Evolutionary conservation across 768 basidiomycete genomes (phyloP).

Genomic region (Tulasnella sp.): DNA sequence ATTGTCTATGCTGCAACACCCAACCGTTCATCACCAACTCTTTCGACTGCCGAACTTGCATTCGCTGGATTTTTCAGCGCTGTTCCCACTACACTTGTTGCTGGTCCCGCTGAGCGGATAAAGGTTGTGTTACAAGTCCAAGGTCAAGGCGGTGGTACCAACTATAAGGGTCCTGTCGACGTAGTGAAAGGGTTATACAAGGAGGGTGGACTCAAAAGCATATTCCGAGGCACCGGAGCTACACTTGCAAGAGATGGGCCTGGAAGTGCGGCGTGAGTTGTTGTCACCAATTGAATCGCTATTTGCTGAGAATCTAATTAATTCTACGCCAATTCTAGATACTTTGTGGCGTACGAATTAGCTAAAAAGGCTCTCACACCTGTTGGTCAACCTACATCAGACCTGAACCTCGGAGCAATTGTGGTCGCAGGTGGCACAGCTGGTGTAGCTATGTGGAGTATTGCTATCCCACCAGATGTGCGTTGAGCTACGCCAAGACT

Average conservation of each 20-base stretch:
- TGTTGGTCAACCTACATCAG: conserved; percentile 58
- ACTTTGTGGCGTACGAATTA: conserved; percentile 95
- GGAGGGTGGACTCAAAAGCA: conserved; percentile 83
- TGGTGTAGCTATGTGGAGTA: conserved; percentile 95
- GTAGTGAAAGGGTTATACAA: conserved; percentile 82
- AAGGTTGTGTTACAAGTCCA: conserved; percentile 85
- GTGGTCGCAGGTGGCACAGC: conserved; percentile 88
- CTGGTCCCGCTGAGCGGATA: conserved; percentile 93
- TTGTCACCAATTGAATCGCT: background rate
- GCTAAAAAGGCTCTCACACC: conserved; percentile 80
- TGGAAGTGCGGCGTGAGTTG: conserved; percentile 81
- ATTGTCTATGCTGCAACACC: conserved; percentile 70
- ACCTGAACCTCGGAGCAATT: conserved; percentile 74
- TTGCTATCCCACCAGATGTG: conserved; percentile 95
- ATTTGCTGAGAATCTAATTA: background rate
- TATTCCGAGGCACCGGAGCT: conserved; percentile 87
- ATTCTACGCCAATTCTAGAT: conserved; percentile 34
- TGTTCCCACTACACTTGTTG: conserved; percentile 77
- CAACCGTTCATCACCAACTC: conserved; percentile 45
- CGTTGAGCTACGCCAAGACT: conserved; percentile 23
- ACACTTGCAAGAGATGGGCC: conserved; percentile 92
- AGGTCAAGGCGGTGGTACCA: conserved; percentile 41
- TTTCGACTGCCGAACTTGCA: conserved; percentile 73
- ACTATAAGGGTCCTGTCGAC: conserved; percentile 85
- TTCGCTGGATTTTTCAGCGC: conserved; percentile 90